Percentiles rank a stretch among this genome's conserved stretches.
Conservation (phyloP, 352 stramenopile genomes). For the Pythium monospermum region DNA sequence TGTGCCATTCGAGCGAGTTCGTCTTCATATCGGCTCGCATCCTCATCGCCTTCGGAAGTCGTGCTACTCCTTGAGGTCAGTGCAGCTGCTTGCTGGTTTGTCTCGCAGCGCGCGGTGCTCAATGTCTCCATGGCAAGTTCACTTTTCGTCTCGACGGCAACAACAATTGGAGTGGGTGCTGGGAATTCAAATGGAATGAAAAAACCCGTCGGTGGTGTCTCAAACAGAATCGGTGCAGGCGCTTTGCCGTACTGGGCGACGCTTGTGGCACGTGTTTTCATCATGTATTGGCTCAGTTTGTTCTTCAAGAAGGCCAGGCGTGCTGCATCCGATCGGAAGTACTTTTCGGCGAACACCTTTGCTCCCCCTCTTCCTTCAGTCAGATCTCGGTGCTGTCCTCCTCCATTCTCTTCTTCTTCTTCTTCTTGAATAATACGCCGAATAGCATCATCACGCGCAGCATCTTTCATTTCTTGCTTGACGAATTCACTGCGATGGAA, state of each 20-base stretch:
- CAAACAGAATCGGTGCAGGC: conserved; percentile 37
- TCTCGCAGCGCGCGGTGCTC: too few relatives aligned
- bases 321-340: conserved; percentile 37
- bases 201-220: conserved; percentile 32
- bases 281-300: conserved; percentile 42
- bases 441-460: conserved; percentile 31
- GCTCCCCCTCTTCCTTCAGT: background rate
- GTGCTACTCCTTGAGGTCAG: too few relatives aligned
- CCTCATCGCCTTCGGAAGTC: too few relatives aligned
- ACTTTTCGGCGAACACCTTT: conserved; percentile 30
- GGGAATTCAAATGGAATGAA: conserved; percentile 30
- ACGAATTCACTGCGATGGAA: conserved; percentile 51
- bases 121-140: too few relatives aligned
- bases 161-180: background rate
- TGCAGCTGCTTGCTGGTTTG: too few relatives aligned
- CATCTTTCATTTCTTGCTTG: conserved; percentile 40
- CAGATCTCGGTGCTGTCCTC: too few relatives aligned
- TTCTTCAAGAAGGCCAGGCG: conserved; percentile 45
- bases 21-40: conserved; percentile 7
- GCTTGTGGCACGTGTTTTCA: conserved; percentile 31
- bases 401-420: too few relatives aligned
- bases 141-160: too few relatives aligned
- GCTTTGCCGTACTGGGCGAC: conserved; percentile 41
- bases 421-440: conserved; percentile 31
- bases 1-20: conserved; percentile 27